Conservation (phyloP, 169 alveolate species). For the Plasmodium coatneyi region DNA sequence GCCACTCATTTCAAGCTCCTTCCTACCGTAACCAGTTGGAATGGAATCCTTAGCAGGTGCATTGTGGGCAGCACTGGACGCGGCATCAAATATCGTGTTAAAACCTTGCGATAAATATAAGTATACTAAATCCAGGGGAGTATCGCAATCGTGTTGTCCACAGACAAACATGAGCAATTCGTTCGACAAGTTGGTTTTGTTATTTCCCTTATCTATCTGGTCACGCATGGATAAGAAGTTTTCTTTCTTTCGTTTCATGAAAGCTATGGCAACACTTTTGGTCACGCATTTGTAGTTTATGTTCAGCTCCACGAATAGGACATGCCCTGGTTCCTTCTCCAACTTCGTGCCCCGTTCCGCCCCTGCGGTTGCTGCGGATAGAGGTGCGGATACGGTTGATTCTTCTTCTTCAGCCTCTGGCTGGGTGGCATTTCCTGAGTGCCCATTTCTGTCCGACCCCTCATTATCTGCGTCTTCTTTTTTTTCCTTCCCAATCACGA, state of each 20-base stretch:
- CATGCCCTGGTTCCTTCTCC: conserved; percentile 33
- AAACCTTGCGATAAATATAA: conserved; percentile 76
- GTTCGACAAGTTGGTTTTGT: conserved; percentile 46
- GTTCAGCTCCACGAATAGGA: conserved; percentile 61
- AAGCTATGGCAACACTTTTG: conserved; percentile 68
- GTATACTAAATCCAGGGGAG: conserved; percentile 74
- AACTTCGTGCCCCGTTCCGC: neutral
- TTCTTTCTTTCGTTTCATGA: conserved; percentile 74
- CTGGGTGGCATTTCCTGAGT: conserved; percentile 15
- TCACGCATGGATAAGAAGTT: conserved; percentile 22
- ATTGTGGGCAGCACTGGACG: conserved; percentile 25
- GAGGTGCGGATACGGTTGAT: neutral
- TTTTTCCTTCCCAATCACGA: conserved; percentile 84
- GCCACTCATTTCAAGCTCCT: conserved; percentile 2
- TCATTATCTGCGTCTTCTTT: conserved; percentile 32
- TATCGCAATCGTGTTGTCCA: conserved; percentile 64
- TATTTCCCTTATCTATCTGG: conserved; percentile 35
- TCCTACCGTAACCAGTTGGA: conserved; percentile 20
- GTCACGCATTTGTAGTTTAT: conserved; percentile 72
- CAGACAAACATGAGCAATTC: conserved; percentile 75
- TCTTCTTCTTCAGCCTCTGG: neutral
- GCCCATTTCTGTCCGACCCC: conserved; percentile 6
- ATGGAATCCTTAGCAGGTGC: neutral
- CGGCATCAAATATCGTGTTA: conserved; percentile 75
- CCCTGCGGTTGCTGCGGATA: neutral